A percentile compares a stretch with the other conserved stretches of the same genome.
Conservation (phyloP, 2,329 filamentous ascomycete genomes). For the Apiospora pterosperma region DNA sequence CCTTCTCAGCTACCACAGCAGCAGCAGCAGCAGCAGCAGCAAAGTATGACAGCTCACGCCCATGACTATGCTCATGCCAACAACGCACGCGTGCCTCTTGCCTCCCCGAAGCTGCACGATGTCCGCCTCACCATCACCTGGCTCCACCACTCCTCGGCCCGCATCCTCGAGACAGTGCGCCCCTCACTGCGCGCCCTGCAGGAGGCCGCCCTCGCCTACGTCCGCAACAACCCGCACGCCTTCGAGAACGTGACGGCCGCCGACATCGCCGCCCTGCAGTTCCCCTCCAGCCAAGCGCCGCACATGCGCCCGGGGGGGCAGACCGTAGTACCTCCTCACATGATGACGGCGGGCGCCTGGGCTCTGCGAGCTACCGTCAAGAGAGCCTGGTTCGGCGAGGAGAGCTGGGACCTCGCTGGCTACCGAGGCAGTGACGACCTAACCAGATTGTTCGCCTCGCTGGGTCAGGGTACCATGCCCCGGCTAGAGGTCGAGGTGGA, state of each 20-base stretch:
- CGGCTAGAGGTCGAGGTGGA: conserved; percentile 26
- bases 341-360: neutral
- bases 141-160: conserved; percentile 21
- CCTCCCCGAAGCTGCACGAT: conserved; percentile 11
- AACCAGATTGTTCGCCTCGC: conserved; percentile 18
- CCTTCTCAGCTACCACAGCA: neutral
- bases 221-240: conserved; percentile 11
- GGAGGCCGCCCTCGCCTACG: conserved; percentile 19
- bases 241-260: conserved; percentile 12
- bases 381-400: conserved; percentile 17
- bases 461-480: conserved; percentile 15
- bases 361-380: conserved; percentile 19
- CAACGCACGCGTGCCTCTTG: neutral
- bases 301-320: neutral
- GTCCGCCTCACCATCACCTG: conserved; percentile 25
- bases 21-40: neutral
- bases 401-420: conserved; percentile 24
- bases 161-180: conserved; percentile 19
- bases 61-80: neutral
- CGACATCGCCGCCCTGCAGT: neutral
- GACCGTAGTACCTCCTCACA: neutral
- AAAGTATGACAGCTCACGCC: neutral
- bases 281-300: neutral
- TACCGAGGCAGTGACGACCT: conserved; percentile 26
- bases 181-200: conserved; percentile 23